A percentile compares a stretch with the other conserved stretches of the same genome.
Evolutionary conservation across 441 rosid genomes (phyloP).

Genomic region (Populus trichocarpa): DNA sequence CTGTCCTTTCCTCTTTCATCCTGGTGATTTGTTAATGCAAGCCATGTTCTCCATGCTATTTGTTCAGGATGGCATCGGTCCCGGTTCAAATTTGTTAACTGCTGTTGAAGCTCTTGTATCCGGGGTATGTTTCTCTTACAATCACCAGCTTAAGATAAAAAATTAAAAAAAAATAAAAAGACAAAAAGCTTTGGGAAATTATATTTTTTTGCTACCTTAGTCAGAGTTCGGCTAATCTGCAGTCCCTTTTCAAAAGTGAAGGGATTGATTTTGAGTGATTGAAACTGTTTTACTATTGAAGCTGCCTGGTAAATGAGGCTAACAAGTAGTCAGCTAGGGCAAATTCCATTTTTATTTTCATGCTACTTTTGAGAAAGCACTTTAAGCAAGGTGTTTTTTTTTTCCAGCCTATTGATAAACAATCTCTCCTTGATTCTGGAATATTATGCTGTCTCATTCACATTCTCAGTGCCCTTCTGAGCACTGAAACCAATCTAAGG

Average conservation of each 20-base stretch:
- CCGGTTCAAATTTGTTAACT: conserved; percentile 88
- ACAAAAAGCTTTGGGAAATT: not conserved
- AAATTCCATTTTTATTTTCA: not conserved
- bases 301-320: not conserved
- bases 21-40: conserved; percentile 19
- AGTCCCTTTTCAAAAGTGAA: not conserved
- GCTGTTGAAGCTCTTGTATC: conserved; percentile 94
- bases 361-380: conserved; percentile 16
- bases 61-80: conserved; percentile 81
- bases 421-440: conserved; percentile 97
- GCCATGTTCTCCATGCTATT: conserved; percentile 26
- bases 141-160: conserved; percentile 3
- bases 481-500: conserved; percentile 42
- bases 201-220: not conserved
- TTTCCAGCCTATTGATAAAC: conserved; percentile 90
- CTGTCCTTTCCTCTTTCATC: conserved; percentile 9
- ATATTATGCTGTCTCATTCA: conserved; percentile 95
- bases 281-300: not conserved
- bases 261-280: conserved; percentile 7
- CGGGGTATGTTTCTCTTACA: conserved; percentile 61
- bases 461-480: conserved; percentile 67
- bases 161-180: not conserved
- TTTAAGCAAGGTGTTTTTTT: conserved; percentile 2
- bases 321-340: not conserved
- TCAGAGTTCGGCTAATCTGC: not conserved